Conservation (phyloP, 352 stramenopile genomes). For the Phytopythium aichiense region DNA sequence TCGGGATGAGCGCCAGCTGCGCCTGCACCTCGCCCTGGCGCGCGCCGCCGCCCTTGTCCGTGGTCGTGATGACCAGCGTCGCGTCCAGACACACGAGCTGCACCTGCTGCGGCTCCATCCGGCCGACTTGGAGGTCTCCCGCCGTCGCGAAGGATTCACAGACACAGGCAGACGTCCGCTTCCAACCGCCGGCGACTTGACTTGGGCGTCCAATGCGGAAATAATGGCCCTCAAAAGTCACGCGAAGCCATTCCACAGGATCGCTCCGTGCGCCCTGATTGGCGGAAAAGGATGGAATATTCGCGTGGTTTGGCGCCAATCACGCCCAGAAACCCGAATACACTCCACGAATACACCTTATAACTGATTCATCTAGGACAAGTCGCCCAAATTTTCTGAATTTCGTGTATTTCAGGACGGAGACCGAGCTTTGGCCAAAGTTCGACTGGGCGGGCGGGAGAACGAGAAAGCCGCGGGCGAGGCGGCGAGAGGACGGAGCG, state of each 20-base stretch:
- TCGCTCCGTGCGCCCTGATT: not conserved
- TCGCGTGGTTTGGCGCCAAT: constrained; percentile 1
- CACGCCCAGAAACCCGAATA: not conserved
- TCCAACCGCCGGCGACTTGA: not conserved
- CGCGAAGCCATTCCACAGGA: not conserved
- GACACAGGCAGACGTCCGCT: not conserved
- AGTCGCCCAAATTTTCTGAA: not conserved
- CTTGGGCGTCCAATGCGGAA: not conserved
- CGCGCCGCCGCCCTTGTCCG: constrained; percentile 26
- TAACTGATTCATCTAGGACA: not conserved
- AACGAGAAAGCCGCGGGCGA: not conserved
- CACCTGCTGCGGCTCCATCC: constrained; percentile 28
- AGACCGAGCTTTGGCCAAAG: too few relatives aligned
- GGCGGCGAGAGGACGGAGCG: not conserved
- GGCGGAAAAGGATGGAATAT: not conserved
- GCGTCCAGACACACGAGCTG: constrained; percentile 50
- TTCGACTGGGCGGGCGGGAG: not conserved
- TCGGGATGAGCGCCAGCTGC: constrained; percentile 26
- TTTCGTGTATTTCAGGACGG: not conserved
- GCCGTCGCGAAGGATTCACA: not conserved
- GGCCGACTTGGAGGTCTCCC: not conserved
- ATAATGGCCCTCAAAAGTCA: not conserved
- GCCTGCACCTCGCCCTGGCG: not conserved
- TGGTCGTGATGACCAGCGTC: constrained; percentile 55
- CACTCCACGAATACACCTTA: not conserved